Evolutionary conservation across 768 basidiomycete species (phyloP).

Genomic region (Suillus brevipes): DNA sequence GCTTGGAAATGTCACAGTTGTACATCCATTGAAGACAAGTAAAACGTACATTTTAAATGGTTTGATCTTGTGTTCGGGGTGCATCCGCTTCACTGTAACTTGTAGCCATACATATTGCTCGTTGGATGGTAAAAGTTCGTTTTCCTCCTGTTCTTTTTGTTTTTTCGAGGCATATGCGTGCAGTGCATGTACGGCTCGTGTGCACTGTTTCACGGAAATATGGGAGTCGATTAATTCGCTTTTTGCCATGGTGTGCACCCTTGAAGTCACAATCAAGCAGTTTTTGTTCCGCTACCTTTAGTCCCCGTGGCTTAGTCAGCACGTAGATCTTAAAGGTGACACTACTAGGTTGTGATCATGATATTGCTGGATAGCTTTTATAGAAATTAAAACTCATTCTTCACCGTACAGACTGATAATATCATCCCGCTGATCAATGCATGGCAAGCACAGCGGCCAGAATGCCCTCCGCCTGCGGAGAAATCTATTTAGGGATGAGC

Average conservation of each 20-base stretch:
- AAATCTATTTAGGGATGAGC: constrained; percentile 7
- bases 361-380: not conserved
- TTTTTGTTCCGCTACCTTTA: not conserved
- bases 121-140: constrained; percentile 71
- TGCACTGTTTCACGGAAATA: constrained; percentile 72
- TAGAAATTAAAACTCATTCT: too few relatives aligned
- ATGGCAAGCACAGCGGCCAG: constrained; percentile 8
- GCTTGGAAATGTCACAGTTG: constrained; percentile 37
- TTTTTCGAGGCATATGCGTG: constrained; percentile 67
- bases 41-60: constrained; percentile 78
- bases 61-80: constrained; percentile 72
- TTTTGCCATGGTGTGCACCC: constrained; percentile 38
- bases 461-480: not conserved
- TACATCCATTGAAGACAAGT: not conserved
- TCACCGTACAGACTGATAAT: constrained; percentile 1
- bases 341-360: too few relatives aligned
- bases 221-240: constrained; percentile 64
- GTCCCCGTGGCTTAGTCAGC: not conserved
- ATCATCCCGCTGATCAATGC: constrained; percentile 1
- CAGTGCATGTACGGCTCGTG: constrained; percentile 78
- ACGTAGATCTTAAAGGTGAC: not conserved
- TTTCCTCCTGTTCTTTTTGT: constrained; percentile 65
- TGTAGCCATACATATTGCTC: constrained; percentile 91
- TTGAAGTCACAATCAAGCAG: not conserved
- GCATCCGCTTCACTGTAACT: constrained; percentile 82